Conservation (phyloP, 371 early-diverging fungal species). For the Mycotypha africana region DNA sequence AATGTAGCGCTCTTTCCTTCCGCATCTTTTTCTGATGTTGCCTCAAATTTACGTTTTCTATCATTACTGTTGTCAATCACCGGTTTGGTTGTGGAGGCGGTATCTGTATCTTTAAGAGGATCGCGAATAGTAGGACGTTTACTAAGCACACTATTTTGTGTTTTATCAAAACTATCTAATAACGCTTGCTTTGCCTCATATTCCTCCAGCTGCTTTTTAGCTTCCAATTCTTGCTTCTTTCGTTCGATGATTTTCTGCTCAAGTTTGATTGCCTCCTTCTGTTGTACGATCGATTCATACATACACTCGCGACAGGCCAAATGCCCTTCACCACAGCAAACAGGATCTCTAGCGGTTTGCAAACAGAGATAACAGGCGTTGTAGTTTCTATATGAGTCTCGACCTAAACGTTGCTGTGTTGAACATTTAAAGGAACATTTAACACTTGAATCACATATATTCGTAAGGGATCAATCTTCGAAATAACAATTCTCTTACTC, state of each 20-base stretch:
- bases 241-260: conserved; percentile 54
- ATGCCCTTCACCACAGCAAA: conserved; percentile 80
- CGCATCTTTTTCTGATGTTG: conserved; percentile 29
- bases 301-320: conserved; percentile 89
- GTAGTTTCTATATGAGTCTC: conserved; percentile 82
- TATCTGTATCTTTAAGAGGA: conserved; percentile 3
- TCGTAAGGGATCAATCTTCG: neutral
- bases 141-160: conserved; percentile 56
- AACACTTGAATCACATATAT: neutral
- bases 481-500: conserved; percentile 32
- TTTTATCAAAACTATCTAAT: conserved; percentile 59
- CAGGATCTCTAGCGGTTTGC: conserved; percentile 79
- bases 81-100: too few species aligned
- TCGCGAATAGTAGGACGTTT: conserved; percentile 4
- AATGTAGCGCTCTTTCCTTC: conserved; percentile 24
- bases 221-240: conserved; percentile 64
- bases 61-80: neutral
- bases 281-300: conserved; percentile 79
- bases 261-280: conserved; percentile 75
- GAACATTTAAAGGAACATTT: too few species aligned
- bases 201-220: conserved; percentile 32
- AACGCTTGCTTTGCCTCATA: conserved; percentile 47
- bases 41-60: conserved; percentile 43
- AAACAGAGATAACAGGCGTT: conserved; percentile 91
- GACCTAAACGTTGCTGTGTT: conserved; percentile 74